phyloP scores from a whole-genome alignment of 768 basidiomycete species.

The Suillus plorans region DNA sequence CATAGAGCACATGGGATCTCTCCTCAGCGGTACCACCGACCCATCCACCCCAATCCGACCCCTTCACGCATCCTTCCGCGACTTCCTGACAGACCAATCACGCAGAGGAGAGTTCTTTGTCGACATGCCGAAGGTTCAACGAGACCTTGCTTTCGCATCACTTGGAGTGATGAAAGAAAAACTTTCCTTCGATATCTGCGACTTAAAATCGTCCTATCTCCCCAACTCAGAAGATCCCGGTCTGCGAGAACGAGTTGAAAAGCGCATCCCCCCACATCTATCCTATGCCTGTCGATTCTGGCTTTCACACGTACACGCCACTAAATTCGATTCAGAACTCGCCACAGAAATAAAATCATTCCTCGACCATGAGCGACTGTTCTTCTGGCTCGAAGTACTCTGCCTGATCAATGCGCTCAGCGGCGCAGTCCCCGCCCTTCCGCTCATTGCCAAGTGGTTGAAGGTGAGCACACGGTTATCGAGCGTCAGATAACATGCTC shows the following conservation, averaged over 20 bases:
- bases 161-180: conserved; percentile 28
- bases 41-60: conserved; percentile 13
- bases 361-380: neutral
- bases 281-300: conserved; percentile 15
- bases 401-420: no score
- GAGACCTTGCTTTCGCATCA: conserved; percentile 19
- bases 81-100: conserved; percentile 21
- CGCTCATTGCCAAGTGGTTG: no score
- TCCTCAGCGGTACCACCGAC: conserved; percentile 11
- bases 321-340: neutral
- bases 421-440: no score
- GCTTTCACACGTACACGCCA: conserved; percentile 7
- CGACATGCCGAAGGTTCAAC: conserved; percentile 13
- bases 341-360: conserved; percentile 1
- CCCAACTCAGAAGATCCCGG: conserved; percentile 24
- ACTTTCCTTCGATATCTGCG: conserved; percentile 37
- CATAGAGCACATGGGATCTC: conserved; percentile 9
- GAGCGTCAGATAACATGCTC: no score
- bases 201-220: conserved; percentile 29
- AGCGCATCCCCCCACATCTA: conserved; percentile 5
- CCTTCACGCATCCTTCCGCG: conserved; percentile 30
- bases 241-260: neutral
- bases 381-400: no score
- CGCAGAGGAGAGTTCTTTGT: conserved; percentile 17
- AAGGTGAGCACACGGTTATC: no score